Conservation (phyloP, 306 rosid species). For the Fragaria vesca region DNA sequence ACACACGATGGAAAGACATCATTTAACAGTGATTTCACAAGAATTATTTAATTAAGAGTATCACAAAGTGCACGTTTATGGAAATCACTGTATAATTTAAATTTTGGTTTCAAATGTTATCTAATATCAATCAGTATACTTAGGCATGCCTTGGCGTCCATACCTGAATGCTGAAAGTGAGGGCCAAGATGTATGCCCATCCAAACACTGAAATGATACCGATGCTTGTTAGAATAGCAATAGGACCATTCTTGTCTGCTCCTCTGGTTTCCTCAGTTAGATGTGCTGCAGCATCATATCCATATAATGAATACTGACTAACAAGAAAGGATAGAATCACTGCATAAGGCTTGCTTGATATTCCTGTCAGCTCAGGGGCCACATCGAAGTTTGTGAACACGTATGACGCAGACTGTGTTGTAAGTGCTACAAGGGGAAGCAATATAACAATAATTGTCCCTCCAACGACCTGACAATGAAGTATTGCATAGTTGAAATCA, state of each 20-base stretch:
- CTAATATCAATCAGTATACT: background rate
- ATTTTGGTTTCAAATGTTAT: background rate
- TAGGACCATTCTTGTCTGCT: constrained; percentile 86
- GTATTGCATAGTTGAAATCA: background rate
- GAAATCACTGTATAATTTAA: background rate
- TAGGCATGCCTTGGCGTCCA: background rate
- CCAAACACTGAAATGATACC: constrained; percentile 77
- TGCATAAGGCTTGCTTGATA: constrained; percentile 89
- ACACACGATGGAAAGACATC: background rate
- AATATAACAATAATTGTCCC: constrained; percentile 68
- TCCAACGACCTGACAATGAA: constrained; percentile 55
- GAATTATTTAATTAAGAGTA: background rate
- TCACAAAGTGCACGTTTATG: background rate
- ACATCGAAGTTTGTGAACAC: constrained; percentile 65
- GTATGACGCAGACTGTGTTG: constrained; percentile 66
- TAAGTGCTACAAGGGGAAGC: constrained; percentile 71
- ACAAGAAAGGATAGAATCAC: constrained; percentile 75
- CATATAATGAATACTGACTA: constrained; percentile 80
- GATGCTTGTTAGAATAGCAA: constrained; percentile 72
- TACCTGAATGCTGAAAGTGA: constrained; percentile 91
- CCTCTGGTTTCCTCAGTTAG: constrained; percentile 87
- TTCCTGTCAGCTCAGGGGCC: constrained; percentile 56
- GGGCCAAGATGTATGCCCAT: constrained; percentile 88
- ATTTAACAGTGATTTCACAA: background rate
- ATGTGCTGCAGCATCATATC: constrained; percentile 95